A percentile compares a stretch with the other conserved stretches of the same genome.
These are phyloP conservation scores for Alternaria alternata DNA, from an alignment of 2,329 filamentous ascomycete genomes.

Conservation along the genomic window DNA sequence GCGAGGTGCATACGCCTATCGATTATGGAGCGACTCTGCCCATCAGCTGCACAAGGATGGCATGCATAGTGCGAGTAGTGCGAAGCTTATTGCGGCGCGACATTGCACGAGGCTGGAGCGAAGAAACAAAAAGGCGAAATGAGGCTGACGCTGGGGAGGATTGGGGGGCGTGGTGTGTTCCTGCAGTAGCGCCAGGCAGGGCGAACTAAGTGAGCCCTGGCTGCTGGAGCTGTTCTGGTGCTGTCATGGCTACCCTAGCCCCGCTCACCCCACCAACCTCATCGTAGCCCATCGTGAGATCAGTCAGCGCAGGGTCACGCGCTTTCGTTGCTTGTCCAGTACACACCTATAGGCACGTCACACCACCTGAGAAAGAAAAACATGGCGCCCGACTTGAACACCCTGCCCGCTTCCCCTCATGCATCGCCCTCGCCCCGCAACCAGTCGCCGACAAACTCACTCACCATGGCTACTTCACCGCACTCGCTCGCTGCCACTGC, in stretches of 20 bases:
- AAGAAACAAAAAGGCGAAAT: background rate
- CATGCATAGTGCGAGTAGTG: background rate
- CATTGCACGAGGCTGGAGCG: background rate
- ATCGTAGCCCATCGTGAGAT: background rate
- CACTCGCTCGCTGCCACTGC: conserved; percentile 78
- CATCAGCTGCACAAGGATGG: background rate
- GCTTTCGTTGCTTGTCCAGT: background rate
- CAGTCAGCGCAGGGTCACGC: background rate
- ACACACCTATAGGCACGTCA: conserved; percentile 9
- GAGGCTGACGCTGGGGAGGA: background rate
- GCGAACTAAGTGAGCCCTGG: background rate
- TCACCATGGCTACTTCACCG: conserved; percentile 66
- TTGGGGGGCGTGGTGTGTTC: background rate
- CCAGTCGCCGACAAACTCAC: conserved; percentile 50
- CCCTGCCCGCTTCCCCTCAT: conserved; percentile 61
- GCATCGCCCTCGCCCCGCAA: conserved; percentile 43
- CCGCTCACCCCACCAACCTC: conserved; percentile 12
- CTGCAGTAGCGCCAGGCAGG: conserved; percentile 11
- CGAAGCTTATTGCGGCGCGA: conserved; percentile 6
- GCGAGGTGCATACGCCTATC: conserved; percentile 11
- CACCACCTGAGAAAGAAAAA: conserved; percentile 11
- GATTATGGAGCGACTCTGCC: background rate
- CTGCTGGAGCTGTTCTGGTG: background rate
- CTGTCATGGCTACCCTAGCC: background rate
- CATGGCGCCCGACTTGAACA: conserved; percentile 64